Conservation (phyloP, 2,329 filamentous ascomycete genomes). For the Fusarium virguliforme region DNA sequence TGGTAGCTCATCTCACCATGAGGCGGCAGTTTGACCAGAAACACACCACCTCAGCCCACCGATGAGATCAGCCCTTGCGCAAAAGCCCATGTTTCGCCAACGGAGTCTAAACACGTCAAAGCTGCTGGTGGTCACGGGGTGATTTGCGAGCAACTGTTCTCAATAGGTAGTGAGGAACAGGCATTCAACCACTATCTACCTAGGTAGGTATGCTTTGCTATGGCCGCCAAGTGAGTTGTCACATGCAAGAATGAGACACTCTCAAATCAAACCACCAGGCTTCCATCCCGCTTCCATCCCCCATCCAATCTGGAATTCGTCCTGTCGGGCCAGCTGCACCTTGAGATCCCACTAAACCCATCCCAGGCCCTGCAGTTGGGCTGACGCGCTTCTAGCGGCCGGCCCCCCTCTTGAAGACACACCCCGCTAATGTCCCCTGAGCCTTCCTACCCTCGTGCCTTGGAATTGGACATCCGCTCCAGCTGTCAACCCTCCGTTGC, state of each 20-base stretch:
- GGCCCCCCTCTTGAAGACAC: slow-evolving; percentile 19
- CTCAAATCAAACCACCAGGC: not conserved
- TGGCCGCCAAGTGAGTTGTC: not conserved
- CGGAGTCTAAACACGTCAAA: slow-evolving; percentile 17
- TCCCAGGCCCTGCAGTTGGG: slow-evolving; percentile 9
- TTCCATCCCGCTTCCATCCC: slow-evolving; percentile 15
- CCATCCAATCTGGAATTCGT: slow-evolving; percentile 13
- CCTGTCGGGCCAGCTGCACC: slow-evolving; percentile 20
- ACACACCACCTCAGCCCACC: slow-evolving; percentile 43
- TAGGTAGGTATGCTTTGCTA: not conserved
- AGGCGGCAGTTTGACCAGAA: slow-evolving; percentile 16
- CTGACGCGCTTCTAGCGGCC: not conserved
- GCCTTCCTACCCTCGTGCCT: not conserved
- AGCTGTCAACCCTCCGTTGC: slow-evolving; percentile 27
- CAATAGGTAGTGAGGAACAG: not conserved
- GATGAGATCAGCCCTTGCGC: slow-evolving; percentile 21
- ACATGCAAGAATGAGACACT: slow-evolving; percentile 1
- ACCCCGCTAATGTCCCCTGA: slow-evolving; percentile 12
- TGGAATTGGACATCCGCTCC: slow-evolving; percentile 17
- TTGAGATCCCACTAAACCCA: slow-evolving; percentile 31
- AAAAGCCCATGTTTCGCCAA: slow-evolving; percentile 12
- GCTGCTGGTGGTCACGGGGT: no score
- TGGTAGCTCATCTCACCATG: slow-evolving; percentile 7
- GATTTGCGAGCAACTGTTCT: not conserved
- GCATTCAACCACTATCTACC: not conserved